These are phyloP conservation scores for Vitis rotundifolia DNA, from an alignment of 164 flowering plant species.

Conservation along the genomic window DNA sequence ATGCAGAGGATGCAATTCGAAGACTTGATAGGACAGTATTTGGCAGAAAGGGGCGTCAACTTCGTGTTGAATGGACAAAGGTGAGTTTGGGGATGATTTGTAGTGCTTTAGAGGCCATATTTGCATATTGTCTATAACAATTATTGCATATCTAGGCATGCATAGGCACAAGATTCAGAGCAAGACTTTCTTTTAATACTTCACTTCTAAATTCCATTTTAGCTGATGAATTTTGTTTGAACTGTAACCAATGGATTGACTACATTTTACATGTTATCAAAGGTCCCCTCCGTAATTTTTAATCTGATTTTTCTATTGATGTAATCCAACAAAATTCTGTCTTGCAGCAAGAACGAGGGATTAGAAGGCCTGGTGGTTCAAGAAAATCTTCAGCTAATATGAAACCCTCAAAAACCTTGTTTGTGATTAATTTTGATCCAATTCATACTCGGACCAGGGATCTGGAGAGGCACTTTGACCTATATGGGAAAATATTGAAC, in stretches of 20 bases:
- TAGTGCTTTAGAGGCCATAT: too few species aligned
- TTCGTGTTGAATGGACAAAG: constrained; percentile 99
- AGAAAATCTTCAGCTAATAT: constrained; percentile 60
- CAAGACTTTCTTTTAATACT: too few species aligned
- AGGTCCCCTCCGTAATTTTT: too few species aligned
- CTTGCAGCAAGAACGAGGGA: constrained; percentile 87
- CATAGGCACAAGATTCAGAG: too few species aligned
- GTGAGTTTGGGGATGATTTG: constrained; percentile 25
- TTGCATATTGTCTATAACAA: too few species aligned
- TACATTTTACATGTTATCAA: too few species aligned
- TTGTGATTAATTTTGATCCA: constrained; percentile 94
- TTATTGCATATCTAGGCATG: too few species aligned
- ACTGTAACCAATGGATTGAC: too few species aligned
- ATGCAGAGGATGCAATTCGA: constrained; percentile 95
- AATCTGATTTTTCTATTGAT: too few species aligned
- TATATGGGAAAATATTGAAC: constrained; percentile 81
- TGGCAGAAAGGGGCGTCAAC: constrained; percentile 90
- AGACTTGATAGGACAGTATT: constrained; percentile 79
- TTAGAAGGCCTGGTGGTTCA: constrained; percentile 58
- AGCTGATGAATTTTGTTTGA: background rate
- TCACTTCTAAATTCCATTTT: background rate
- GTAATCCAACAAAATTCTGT: background rate
- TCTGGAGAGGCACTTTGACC: constrained; percentile 91
- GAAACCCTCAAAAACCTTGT: constrained; percentile 87
- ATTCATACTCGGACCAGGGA: constrained; percentile 76